phyloP scores from a whole-genome alignment of 148 eudicot species.

The Fagopyrum tataricum region DNA sequence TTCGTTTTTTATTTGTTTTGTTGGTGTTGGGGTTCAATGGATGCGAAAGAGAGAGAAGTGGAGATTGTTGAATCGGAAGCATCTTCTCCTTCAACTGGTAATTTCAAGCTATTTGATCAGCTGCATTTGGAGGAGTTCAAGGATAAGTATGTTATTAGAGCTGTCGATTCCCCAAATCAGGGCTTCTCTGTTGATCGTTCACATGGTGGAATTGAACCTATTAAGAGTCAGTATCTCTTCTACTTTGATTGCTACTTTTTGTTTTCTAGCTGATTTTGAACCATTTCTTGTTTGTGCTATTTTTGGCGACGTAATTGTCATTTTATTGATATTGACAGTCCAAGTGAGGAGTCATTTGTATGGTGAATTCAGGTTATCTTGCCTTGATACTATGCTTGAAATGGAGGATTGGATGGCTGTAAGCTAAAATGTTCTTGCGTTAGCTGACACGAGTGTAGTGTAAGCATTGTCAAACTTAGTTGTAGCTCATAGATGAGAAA shows the following conservation, averaged over 20 bases:
- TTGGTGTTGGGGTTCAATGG: background rate
- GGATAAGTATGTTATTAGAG: conserved; percentile 57
- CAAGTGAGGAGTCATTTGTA: background rate
- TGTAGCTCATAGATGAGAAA: background rate
- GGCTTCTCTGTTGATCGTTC: conserved; percentile 58
- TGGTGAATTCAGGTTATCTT: background rate
- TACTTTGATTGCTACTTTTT: conserved; percentile 3
- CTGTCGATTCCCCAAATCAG: conserved; percentile 45
- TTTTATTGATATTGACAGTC: background rate
- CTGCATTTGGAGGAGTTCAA: conserved; percentile 56
- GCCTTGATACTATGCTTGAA: background rate
- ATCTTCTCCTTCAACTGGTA: conserved; percentile 12
- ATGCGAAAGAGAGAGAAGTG: conserved; percentile 19
- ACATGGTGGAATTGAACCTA: conserved; percentile 60
- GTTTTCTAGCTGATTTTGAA: background rate
- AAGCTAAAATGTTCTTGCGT: background rate
- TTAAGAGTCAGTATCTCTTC: conserved; percentile 29
- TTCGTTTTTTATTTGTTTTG: background rate
- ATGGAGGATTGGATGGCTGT: background rate
- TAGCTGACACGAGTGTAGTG: background rate
- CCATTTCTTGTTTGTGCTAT: background rate
- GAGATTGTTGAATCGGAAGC: conserved; percentile 21
- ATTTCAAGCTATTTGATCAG: conserved; percentile 61
- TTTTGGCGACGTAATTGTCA: background rate
- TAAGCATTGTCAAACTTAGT: background rate